Conservation (phyloP, 2,329 filamentous ascomycete genomes). For the Aspergillus japonicus region DNA sequence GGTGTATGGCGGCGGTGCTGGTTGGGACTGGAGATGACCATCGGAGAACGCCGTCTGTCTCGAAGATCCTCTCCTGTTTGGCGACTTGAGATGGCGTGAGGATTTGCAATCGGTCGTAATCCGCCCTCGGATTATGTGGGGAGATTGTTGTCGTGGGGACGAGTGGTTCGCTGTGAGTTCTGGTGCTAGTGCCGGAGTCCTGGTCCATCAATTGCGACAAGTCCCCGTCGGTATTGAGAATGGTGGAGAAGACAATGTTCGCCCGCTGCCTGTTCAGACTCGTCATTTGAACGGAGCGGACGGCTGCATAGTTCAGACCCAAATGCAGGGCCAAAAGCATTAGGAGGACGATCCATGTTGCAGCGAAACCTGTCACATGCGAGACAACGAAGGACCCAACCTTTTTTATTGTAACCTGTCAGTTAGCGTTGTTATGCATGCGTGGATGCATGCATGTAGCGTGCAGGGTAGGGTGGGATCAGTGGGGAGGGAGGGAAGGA, state of each 20-base stretch:
- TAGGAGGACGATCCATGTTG: constrained; percentile 73
- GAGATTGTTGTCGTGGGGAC: neutral
- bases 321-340: constrained; percentile 74
- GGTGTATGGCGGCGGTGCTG: neutral
- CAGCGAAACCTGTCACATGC: constrained; percentile 65
- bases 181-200: neutral
- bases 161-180: neutral
- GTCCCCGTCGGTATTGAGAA: constrained; percentile 42
- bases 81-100: constrained; percentile 67
- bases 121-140: neutral
- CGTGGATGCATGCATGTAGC: neutral
- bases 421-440: neutral
- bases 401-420: constrained; percentile 29
- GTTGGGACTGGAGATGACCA: constrained; percentile 35
- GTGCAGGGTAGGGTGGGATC: constrained; percentile 4
- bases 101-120: neutral
- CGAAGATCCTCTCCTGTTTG: constrained; percentile 57
- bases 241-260: constrained; percentile 68
- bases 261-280: constrained; percentile 84
- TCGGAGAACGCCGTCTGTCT: constrained; percentile 65
- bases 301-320: constrained; percentile 80
- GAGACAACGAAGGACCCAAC: constrained; percentile 79
- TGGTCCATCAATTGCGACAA: constrained; percentile 16
- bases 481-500: neutral
- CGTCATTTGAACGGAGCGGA: constrained; percentile 77